Conservation (phyloP, 768 basidiomycete genomes). For the Lentinula sp. region DNA sequence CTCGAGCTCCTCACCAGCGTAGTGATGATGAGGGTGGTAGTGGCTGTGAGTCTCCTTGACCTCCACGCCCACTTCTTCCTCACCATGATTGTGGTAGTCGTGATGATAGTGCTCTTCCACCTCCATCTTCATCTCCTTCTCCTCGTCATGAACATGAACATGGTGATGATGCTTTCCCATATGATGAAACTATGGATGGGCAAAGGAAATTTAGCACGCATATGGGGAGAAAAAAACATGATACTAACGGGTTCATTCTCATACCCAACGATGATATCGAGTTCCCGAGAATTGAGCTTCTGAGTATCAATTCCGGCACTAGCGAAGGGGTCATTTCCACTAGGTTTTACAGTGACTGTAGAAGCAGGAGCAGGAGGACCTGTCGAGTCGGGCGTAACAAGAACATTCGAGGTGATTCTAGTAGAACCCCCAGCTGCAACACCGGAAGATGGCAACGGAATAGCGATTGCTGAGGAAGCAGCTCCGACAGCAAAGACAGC, state of each 20-base stretch:
- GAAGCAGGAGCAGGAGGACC: background rate
- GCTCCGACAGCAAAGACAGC: background rate
- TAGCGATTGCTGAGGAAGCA: background rate
- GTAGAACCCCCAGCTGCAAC: background rate
- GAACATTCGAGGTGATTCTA: too few relatives aligned
- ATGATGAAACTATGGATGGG: background rate
- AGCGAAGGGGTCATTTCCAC: background rate
- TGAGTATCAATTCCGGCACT: background rate
- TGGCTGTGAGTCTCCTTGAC: background rate
- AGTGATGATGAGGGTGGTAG: background rate
- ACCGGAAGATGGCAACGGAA: background rate
- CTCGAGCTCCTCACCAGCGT: too few relatives aligned
- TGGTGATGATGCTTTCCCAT: background rate
- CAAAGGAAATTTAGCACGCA: background rate
- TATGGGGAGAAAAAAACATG: background rate
- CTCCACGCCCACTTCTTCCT: background rate
- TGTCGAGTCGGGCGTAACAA: too few relatives aligned
- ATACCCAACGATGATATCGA: background rate
- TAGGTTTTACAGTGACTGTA: too few relatives aligned
- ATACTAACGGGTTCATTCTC: background rate
- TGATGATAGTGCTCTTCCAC: background rate
- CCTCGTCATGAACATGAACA: background rate
- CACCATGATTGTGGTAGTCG: background rate
- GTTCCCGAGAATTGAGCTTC: background rate
- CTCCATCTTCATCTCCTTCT: background rate